Percentiles rank a stretch among this genome's conserved stretches.
Conservation (phyloP, 768 basidiomycete genomes). For the Sarcodon aspratus region DNA sequence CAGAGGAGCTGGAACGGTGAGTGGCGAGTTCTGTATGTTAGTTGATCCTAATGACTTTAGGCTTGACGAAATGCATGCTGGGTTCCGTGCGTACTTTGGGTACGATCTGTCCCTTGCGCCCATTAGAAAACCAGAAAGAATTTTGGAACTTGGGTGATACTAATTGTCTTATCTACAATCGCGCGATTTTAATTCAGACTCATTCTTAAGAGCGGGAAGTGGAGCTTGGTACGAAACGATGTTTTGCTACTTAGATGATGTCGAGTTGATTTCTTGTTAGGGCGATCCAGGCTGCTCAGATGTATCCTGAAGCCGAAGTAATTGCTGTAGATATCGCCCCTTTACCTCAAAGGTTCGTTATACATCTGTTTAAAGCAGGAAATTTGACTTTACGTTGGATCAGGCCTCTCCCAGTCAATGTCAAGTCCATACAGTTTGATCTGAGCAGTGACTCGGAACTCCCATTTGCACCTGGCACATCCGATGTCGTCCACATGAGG, state of each 20-base stretch:
- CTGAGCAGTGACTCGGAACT: background rate
- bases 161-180: background rate
- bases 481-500: constrained; percentile 15
- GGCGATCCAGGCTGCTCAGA: background rate
- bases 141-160: background rate
- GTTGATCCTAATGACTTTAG: background rate
- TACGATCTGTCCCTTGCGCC: background rate
- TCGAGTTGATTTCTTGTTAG: no score
- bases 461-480: constrained; percentile 10
- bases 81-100: background rate
- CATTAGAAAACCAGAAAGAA: background rate
- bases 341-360: background rate
- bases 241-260: no score
- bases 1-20: no score
- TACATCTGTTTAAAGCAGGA: background rate
- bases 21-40: no score
- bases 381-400: no score
- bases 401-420: no score
- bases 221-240: background rate
- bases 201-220: background rate
- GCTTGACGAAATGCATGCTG: background rate
- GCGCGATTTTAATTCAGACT: background rate
- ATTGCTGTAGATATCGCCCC: background rate
- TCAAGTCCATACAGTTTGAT: no score
- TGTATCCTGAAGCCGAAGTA: background rate